Conservation (phyloP, 176 grass and related monocot species). For the Oryza brachyantha region DNA sequence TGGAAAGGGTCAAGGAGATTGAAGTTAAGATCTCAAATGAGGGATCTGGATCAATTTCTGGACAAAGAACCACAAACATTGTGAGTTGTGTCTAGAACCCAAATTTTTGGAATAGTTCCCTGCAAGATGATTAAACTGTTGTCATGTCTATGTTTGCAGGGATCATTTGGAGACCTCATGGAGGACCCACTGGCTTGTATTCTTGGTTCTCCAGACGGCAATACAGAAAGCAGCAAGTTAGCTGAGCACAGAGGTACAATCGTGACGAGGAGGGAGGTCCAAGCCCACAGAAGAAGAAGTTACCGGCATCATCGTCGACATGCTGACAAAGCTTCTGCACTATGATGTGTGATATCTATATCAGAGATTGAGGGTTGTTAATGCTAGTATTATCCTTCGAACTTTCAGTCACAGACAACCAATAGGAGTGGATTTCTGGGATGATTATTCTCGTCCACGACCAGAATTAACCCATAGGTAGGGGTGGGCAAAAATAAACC, state of each 20-base stretch:
- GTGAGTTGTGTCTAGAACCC: not conserved
- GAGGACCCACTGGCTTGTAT: conserved; percentile 65
- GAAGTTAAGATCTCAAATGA: conserved; percentile 17
- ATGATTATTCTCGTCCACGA: not conserved
- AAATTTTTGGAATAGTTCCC: not conserved
- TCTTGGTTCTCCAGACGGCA: conserved; percentile 43
- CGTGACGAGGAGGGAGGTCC: conserved; percentile 36
- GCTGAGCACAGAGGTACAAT: conserved; percentile 8
- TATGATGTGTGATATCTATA: not conserved
- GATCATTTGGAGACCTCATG: conserved; percentile 43
- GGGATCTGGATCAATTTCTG: conserved; percentile 23
- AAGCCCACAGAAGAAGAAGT: conserved; percentile 32
- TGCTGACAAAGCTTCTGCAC: conserved; percentile 7
- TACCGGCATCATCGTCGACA: conserved; percentile 14
- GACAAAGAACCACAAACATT: conserved; percentile 21
- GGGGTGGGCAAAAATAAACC: too few species aligned
- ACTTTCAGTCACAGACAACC: not conserved
- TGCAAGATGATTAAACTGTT: not conserved
- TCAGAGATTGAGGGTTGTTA: not conserved
- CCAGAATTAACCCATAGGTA: too few species aligned
- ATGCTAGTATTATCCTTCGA: not conserved
- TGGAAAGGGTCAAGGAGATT: conserved; percentile 38
- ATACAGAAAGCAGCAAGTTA: conserved; percentile 34
- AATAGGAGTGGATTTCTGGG: not conserved
- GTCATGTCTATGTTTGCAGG: conserved; percentile 20